Conservation (phyloP, 352 stramenopile genomes). For the Elongisporangium undulatum region DNA sequence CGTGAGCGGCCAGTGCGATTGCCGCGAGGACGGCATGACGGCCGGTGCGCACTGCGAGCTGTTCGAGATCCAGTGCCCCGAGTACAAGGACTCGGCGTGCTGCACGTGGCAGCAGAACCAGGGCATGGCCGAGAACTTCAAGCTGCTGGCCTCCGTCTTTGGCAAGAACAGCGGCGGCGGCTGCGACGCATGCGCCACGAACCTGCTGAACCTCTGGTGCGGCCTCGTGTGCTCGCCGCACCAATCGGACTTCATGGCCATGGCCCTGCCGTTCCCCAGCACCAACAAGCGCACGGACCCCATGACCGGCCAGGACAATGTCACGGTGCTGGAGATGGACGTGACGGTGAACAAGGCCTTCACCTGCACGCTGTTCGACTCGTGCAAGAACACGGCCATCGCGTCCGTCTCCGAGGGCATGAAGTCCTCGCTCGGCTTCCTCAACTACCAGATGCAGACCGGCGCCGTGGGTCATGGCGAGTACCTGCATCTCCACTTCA, state of each 20-base stretch:
- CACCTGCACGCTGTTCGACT: conserved; percentile 79
- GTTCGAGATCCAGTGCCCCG: conserved; percentile 81
- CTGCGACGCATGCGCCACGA: conserved; percentile 78
- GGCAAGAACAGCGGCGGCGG: conserved; percentile 58
- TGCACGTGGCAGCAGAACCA: conserved; percentile 91
- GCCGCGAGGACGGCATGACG: conserved; percentile 57
- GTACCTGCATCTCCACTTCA: conserved; percentile 79
- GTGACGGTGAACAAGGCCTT: conserved; percentile 67
- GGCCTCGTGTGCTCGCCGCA: conserved; percentile 75
- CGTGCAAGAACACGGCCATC: conserved; percentile 83
- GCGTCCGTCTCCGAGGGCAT: conserved; percentile 64
- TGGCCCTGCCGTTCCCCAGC: conserved; percentile 62
- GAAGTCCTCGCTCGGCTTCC: conserved; percentile 82
- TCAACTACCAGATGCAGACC: conserved; percentile 89
- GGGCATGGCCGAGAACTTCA: conserved; percentile 83
- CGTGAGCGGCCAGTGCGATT: conserved; percentile 36
- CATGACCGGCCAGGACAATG: conserved; percentile 66
- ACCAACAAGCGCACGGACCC: conserved; percentile 65
- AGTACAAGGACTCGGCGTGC: conserved; percentile 71
- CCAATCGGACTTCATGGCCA: conserved; percentile 71
- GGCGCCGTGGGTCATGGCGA: conserved; percentile 85
- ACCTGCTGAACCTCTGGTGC: conserved; percentile 87
- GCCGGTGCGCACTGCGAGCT: conserved; percentile 69
- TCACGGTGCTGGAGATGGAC: conserved; percentile 79
- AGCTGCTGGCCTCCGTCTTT: conserved; percentile 67